Evolutionary conservation across 352 stramenopile genomes (phyloP).

Genomic region (Phytophthora agathidicida): DNA sequence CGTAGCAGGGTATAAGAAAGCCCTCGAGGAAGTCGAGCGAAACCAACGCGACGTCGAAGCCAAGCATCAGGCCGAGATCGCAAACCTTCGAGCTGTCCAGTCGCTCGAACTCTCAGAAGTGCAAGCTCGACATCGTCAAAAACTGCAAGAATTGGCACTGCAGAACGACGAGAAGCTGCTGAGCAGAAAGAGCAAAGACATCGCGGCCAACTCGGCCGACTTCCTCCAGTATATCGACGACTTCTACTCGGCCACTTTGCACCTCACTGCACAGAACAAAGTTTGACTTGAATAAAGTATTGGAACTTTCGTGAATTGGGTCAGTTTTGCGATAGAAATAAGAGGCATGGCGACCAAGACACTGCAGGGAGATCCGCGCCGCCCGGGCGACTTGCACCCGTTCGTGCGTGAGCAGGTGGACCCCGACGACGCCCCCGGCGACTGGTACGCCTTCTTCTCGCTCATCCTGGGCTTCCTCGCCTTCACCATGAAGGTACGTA

Average conservation of each 20-base stretch:
- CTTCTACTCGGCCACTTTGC: conserved; percentile 64
- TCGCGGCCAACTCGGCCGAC: conserved; percentile 45
- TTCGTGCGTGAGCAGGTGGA: conserved; percentile 67
- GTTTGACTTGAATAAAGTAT: conserved; percentile 7
- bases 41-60: conserved; percentile 35
- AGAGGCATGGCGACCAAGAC: conserved; percentile 31
- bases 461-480: conserved; percentile 58
- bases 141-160: conserved; percentile 46
- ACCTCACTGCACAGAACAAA: conserved; percentile 38
- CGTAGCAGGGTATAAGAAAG: conserved; percentile 45
- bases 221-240: conserved; percentile 75
- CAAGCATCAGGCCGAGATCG: conserved; percentile 51
- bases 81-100: conserved; percentile 53
- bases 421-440: conserved; percentile 37
- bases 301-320: conserved; percentile 7
- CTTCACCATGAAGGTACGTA: conserved; percentile 70
- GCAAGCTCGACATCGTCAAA: conserved; percentile 53
- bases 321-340: conserved; percentile 15
- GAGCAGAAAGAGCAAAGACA: conserved; percentile 10
- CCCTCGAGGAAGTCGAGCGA: conserved; percentile 41
- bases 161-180: conserved; percentile 57
- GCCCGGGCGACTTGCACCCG: conserved; percentile 68
- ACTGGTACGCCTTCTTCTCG: conserved; percentile 77
- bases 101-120: conserved; percentile 56
- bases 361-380: conserved; percentile 60